phyloP scores from a whole-genome alignment of 306 rosid genomes.

The Prunus mume region DNA sequence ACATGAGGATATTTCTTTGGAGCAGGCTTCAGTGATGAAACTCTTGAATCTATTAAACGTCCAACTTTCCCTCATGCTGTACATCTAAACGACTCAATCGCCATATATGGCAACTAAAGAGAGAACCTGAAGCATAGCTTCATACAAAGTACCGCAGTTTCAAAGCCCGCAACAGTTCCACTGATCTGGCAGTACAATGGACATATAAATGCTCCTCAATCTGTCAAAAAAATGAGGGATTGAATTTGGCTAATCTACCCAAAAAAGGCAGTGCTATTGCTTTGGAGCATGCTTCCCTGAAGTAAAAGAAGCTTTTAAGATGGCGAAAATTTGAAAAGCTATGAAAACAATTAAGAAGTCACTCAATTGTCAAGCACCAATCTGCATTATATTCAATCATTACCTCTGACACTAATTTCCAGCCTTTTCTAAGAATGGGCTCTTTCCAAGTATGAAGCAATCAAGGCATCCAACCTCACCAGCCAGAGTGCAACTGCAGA shows the following conservation, averaged over 20 bases:
- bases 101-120: background rate
- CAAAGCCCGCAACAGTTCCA: conserved; percentile 6
- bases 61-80: conserved; percentile 11
- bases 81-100: conserved; percentile 21
- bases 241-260: background rate
- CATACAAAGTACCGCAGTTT: background rate
- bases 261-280: background rate
- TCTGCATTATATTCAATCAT: too few species aligned
- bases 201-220: background rate
- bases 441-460: conserved; percentile 43
- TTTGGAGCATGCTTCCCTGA: conserved; percentile 11
- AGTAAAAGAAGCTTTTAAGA: background rate
- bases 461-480: conserved; percentile 71
- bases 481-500: conserved; percentile 93
- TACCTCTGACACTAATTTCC: too few species aligned
- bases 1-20: background rate
- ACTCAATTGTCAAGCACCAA: too few species aligned
- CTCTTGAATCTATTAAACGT: background rate
- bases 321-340: too few species aligned
- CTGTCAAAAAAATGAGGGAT: background rate
- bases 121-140: background rate
- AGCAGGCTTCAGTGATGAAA: background rate
- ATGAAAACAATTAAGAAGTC: too few species aligned
- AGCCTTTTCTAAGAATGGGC: too few species aligned
- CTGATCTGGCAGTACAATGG: background rate